Base-by-base conservation (phyloP, 371 early-diverging fungal genomes). In the Circinella umbellata region DNA sequence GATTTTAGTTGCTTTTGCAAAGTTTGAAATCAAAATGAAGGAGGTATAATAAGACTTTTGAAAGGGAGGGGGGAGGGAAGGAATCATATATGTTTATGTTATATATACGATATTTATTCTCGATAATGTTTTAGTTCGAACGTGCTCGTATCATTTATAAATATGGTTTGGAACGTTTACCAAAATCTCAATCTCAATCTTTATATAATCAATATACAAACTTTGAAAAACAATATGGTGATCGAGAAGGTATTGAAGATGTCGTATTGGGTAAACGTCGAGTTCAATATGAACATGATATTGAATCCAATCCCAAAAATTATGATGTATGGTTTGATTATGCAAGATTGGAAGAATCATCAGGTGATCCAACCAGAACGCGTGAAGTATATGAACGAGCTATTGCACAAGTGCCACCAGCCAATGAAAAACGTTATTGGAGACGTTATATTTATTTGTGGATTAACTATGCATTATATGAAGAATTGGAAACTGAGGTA, bases 251-350 rank as follows among this genome's bases (percentile, higher is more conserved):
- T 15, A 95, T 97, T 63, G 98, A 98, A 75, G 88, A 90, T 67
- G 98, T 96, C 3, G 93, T 98, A 5, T 80, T 93, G 34, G 86
- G 88, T 55, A 96, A 96, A 80, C 88, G 98, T 66, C 85, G 98
- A 46, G 82, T 90, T 46, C 91, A 96, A 67, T 98, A 98, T 76
- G 96, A 96, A 74, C 91, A 93, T 77, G 93, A 93, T 63, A 77
- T 98, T 37, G 86, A 86, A 64, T 75, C 75, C 4, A 95, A 93
- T 67, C 89, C 96, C 13, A 88, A 90, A 47, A 96, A 98, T 76
- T 98, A 98, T 74, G 98, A 98, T 67, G 84, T 90, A 15, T 99
- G 99, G 99, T 93, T 99, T 65, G 98, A 98, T 75, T 96, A 95
- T 76, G 89, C 90, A 9, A 87, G 92, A 63, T 80, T 98, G 9